A percentile compares a stretch with the other conserved stretches of the same genome.
These are phyloP conservation scores for Leishmania turanica DNA, from an alignment of 208 protist species.

Conservation along the genomic window DNA sequence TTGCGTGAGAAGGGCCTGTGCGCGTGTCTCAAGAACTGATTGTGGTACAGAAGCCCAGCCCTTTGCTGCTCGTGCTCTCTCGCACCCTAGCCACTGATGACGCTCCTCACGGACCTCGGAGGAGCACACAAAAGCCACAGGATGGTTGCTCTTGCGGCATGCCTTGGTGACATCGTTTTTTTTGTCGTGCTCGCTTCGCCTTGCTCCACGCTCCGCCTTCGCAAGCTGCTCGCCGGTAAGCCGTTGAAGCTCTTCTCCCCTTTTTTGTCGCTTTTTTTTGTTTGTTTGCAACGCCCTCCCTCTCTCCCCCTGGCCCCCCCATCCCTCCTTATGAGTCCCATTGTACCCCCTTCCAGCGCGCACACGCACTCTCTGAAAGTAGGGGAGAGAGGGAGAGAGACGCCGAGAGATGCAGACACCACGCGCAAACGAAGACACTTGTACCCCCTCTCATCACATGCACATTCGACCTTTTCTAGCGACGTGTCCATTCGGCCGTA, in stretches of 20 bases:
- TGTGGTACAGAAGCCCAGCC: neutral
- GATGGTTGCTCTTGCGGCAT: neutral
- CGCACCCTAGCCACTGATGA: neutral
- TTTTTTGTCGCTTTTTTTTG: neutral
- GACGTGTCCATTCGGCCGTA: neutral
- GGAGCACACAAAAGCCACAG: neutral
- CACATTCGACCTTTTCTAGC: neutral
- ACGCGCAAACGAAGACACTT: neutral
- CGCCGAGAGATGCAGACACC: neutral
- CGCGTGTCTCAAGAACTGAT: neutral
- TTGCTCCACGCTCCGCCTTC: neutral
- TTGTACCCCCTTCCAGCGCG: neutral
- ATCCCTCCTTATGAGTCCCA: neutral
- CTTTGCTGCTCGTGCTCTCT: neutral
- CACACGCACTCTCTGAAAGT: neutral
- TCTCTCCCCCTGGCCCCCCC: neutral
- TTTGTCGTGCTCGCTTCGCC: neutral
- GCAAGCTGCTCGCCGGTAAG: neutral
- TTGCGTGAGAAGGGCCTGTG: neutral
- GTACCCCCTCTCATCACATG: neutral
- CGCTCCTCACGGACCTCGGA: neutral
- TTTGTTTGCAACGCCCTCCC: neutral
- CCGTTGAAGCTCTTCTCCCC: neutral
- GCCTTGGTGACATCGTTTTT: neutral
- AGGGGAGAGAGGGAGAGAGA: neutral